Evolutionary conservation across 2,329 filamentous ascomycete species (phyloP).

Genomic region (Fusarium brachygibbosum): DNA sequence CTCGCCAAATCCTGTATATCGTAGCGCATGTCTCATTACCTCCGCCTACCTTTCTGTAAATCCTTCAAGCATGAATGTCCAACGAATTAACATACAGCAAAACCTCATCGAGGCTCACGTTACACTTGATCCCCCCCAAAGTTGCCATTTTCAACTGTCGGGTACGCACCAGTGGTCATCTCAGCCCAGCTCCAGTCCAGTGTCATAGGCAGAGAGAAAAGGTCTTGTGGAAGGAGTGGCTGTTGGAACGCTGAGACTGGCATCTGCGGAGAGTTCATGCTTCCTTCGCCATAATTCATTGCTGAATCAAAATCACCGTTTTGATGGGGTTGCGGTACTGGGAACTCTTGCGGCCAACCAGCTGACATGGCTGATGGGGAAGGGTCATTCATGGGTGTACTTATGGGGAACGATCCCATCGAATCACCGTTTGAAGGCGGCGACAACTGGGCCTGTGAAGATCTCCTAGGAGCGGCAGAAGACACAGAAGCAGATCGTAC

Average conservation of each 20-base stretch:
- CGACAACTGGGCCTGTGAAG: conserved; percentile 48
- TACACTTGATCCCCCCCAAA: conserved; percentile 53
- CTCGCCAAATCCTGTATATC: conserved; percentile 26
- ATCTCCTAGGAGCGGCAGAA: conserved; percentile 23
- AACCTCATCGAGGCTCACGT: conserved; percentile 9
- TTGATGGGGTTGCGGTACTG: conserved; percentile 52
- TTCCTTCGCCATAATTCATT: conserved; percentile 59
- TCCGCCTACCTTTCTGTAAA: conserved; percentile 8
- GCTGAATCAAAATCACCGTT: conserved; percentile 58
- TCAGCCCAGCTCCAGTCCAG: conserved; percentile 88
- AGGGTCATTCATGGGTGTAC: conserved; percentile 53
- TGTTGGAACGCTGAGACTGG: conserved; percentile 74
- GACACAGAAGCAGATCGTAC: conserved; percentile 13
- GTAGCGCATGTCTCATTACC: conserved; percentile 47
- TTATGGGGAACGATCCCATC: conserved; percentile 45
- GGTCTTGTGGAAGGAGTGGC: conserved; percentile 89
- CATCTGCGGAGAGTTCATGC: conserved; percentile 53
- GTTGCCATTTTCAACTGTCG: conserved; percentile 73
- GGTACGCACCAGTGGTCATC: conserved; percentile 75
- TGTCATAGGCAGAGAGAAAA: conserved; percentile 97
- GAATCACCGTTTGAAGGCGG: conserved; percentile 46
- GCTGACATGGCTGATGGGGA: conserved; percentile 61
- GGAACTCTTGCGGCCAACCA: conserved; percentile 64
- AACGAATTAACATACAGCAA: conserved; percentile 26
- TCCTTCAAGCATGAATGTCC: conserved; percentile 5